A percentile compares a stretch with the other conserved stretches of the same genome.
These are phyloP conservation scores for Verticillium klebahnii DNA, from an alignment of 2,329 filamentous ascomycete genomes.

Conservation along the genomic window DNA sequence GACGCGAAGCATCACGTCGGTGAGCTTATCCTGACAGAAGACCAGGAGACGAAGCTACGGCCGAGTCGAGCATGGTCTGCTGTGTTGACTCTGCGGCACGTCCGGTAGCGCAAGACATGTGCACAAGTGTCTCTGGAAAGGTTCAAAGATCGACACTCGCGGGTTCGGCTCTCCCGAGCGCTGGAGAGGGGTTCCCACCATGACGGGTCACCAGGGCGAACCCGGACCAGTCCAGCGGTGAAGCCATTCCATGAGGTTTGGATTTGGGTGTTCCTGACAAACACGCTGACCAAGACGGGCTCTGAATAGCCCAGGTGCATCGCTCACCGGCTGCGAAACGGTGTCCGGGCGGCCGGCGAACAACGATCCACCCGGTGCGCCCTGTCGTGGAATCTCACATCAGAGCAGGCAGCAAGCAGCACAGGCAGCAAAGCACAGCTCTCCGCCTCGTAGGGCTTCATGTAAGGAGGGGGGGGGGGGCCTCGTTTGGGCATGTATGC, in stretches of 20 bases:
- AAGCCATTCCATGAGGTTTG: background rate
- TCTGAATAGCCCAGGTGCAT: background rate
- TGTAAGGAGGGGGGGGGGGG: background rate
- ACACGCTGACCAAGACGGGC: background rate
- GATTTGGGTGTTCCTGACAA: background rate
- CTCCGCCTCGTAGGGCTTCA: background rate
- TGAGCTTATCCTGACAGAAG: background rate
- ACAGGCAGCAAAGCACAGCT: background rate
- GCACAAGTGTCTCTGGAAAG: background rate
- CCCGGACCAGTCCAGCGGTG: background rate
- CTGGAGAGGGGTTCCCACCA: background rate
- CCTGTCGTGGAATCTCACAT: background rate
- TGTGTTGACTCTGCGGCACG: background rate
- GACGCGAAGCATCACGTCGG: background rate
- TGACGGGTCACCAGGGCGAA: background rate
- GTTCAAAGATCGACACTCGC: background rate
- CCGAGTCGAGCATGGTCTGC: background rate
- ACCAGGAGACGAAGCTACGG: background rate
- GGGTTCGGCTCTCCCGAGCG: background rate
- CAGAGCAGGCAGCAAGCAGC: background rate
- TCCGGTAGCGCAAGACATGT: background rate
- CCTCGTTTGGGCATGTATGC: background rate
- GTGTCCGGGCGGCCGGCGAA: background rate
- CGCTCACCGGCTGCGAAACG: background rate
- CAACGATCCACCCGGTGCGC: background rate